A percentile compares a stretch with the other conserved stretches of the same genome.
Evolutionary conservation across 2,329 filamentous ascomycete genomes (phyloP).

Genomic region (Aspergillus candidus): DNA sequence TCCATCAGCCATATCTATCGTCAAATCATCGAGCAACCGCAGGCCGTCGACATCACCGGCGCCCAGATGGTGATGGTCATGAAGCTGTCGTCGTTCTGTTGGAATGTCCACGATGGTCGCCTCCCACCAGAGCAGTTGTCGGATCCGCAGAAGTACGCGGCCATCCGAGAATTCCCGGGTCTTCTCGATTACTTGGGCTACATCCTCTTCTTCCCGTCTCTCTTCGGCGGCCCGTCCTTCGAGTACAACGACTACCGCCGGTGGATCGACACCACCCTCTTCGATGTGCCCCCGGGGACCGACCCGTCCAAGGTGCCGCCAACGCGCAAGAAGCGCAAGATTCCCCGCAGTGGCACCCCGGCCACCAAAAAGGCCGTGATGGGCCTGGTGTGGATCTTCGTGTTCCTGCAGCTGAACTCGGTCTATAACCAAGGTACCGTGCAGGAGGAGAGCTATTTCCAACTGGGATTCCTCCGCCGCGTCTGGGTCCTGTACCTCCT

Average conservation of each 20-base stretch:
- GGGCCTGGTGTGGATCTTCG: constrained; percentile 72
- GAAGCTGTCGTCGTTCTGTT: constrained; percentile 95
- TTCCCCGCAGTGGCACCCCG: constrained; percentile 82
- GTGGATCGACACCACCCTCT: constrained; percentile 94
- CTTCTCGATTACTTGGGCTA: constrained; percentile 82
- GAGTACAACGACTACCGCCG: constrained; percentile 88
- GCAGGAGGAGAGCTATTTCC: constrained; percentile 59
- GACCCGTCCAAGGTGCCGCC: constrained; percentile 79
- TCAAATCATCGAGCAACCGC: constrained; percentile 62
- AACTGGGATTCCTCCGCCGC: constrained; percentile 63
- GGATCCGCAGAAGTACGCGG: constrained; percentile 77
- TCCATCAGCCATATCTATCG: constrained; percentile 81
- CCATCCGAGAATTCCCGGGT: constrained; percentile 65
- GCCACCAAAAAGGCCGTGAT: constrained; percentile 68
- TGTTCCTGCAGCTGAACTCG: constrained; percentile 66
- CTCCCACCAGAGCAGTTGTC: constrained; percentile 74
- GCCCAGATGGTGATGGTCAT: constrained; percentile 98
- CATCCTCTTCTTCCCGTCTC: constrained; percentile 87
- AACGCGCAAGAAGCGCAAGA: constrained; percentile 83
- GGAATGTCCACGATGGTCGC: constrained; percentile 92
- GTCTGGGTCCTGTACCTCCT: constrained; percentile 79
- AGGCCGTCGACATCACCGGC: constrained; percentile 75
- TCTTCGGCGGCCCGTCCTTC: constrained; percentile 86
- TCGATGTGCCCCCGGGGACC: constrained; percentile 73
- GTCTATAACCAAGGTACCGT: constrained; percentile 61